Percentiles rank a stretch among this genome's conserved stretches.
These are phyloP conservation scores for Suillus hirtellus DNA, from an alignment of 768 basidiomycete species.

Conservation along the genomic window DNA sequence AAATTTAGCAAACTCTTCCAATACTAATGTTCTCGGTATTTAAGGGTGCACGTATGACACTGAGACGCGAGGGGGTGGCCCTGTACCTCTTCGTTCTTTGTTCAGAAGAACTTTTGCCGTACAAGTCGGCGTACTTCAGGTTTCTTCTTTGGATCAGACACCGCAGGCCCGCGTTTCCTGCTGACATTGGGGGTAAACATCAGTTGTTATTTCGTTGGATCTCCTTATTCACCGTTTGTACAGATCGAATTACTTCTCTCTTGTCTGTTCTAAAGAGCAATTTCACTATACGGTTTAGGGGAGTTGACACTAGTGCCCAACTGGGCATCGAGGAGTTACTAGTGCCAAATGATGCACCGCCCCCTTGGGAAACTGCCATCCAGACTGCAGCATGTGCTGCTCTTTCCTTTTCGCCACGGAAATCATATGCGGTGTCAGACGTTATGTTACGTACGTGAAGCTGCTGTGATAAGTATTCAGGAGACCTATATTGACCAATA, in stretches of 20 bases:
- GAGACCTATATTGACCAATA: conserved; percentile 10
- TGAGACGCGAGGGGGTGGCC: conserved; percentile 41
- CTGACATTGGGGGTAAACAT: conserved; percentile 28
- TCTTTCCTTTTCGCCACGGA: conserved; percentile 14
- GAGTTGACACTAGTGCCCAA: conserved; percentile 32
- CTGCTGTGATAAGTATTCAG: conserved; percentile 8
- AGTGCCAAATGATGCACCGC: conserved; percentile 14
- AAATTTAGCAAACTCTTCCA: background rate
- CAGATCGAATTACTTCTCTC: conserved; percentile 34
- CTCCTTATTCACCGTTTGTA: conserved; percentile 1
- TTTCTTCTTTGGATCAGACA: conserved; percentile 43
- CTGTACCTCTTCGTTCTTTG: conserved; percentile 50
- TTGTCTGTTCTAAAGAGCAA: conserved; percentile 32
- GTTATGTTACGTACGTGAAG: conserved; percentile 40
- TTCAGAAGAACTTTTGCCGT: conserved; percentile 35
- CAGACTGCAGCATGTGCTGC: conserved; percentile 12
- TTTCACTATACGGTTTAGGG: conserved; percentile 27
- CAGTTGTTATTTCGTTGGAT: background rate
- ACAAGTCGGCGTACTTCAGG: conserved; percentile 52
- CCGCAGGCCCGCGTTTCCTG: conserved; percentile 29
- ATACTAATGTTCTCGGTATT: background rate
- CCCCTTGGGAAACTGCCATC: background rate
- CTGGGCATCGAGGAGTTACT: conserved; percentile 37
- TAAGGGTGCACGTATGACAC: conserved; percentile 50
- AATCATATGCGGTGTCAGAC: conserved; percentile 6